Percentiles rank a stretch among this genome's conserved stretches.
phyloP scores from a whole-genome alignment of 2,329 filamentous ascomycete genomes.

The Diplodia scrobiculata region DNA sequence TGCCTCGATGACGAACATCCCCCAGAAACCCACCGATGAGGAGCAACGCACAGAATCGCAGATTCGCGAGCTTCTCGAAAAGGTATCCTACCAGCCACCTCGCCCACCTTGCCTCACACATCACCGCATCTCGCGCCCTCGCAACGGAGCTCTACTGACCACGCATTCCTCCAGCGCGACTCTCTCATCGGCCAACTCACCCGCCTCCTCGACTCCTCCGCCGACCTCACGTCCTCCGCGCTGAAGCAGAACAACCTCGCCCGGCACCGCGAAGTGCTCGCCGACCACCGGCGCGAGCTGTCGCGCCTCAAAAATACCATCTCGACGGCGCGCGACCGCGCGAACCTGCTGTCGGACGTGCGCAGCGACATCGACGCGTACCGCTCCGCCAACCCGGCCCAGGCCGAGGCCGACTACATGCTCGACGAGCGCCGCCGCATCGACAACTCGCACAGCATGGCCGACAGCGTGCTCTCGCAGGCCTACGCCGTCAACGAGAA shows the following conservation, averaged over 20 bases:
- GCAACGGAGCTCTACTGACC: conserved; percentile 1
- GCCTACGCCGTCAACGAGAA: conserved; percentile 95
- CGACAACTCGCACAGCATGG: conserved; percentile 85
- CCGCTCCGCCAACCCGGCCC: conserved; percentile 75
- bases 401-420: conserved; percentile 95
- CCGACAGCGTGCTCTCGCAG: conserved; percentile 88
- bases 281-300: conserved; percentile 83
- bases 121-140: conserved; percentile 30
- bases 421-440: conserved; percentile 81
- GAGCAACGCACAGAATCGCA: conserved; percentile 78
- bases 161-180: conserved; percentile 65
- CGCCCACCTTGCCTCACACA: conserved; percentile 26
- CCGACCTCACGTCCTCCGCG: conserved; percentile 80
- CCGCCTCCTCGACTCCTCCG: conserved; percentile 90
- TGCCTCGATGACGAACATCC: conserved; percentile 75
- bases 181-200: conserved; percentile 76
- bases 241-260: conserved; percentile 96
- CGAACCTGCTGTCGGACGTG: conserved; percentile 87
- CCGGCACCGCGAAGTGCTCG: conserved; percentile 85
- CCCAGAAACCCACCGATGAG: conserved; percentile 80
- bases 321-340: conserved; percentile 76
- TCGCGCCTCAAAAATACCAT: conserved; percentile 72
- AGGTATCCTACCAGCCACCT: conserved; percentile 54
- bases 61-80: conserved; percentile 80
- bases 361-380: conserved; percentile 91